Conservation (phyloP, 176 grass and related monocot genomes). For the Alloteropsis semialata region DNA sequence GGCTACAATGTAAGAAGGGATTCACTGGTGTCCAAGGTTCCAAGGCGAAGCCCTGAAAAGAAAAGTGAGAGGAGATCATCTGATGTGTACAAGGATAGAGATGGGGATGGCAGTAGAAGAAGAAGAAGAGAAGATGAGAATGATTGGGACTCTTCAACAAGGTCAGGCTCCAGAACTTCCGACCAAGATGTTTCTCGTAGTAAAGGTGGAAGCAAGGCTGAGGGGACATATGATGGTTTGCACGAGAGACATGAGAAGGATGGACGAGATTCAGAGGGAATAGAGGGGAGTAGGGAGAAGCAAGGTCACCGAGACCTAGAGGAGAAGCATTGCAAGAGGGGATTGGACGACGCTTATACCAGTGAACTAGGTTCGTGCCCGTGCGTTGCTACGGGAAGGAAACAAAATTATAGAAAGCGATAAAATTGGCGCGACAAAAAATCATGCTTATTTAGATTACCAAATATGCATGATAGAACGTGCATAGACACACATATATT, state of each 20-base stretch:
- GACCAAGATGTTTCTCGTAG: neutral
- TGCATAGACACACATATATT: no score
- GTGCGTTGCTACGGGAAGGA: no score
- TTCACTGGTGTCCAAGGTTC: conserved; percentile 44
- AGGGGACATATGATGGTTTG: neutral
- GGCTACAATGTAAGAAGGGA: conserved; percentile 36
- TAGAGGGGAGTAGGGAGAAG: conserved; percentile 45
- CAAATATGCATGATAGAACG: no score
- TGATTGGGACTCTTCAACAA: conserved; percentile 47
- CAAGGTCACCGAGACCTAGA: conserved; percentile 28
- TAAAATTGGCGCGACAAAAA: no score
- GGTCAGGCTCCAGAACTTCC: conserved; percentile 9
- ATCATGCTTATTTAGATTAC: no score
- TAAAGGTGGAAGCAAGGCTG: no score
- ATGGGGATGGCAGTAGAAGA: conserved; percentile 10
- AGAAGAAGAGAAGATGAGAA: conserved; percentile 37
- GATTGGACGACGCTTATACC: no score
- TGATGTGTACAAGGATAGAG: conserved; percentile 37
- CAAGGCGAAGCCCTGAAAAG: conserved; percentile 54
- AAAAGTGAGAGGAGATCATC: conserved; percentile 33
- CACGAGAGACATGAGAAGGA: neutral
- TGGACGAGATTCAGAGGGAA: conserved; percentile 17
- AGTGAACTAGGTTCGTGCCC: no score
- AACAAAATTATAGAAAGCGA: no score
- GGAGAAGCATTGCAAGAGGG: neutral